Conservation (phyloP, 2,329 filamentous ascomycete genomes). For the Lecanicillium sp. region DNA sequence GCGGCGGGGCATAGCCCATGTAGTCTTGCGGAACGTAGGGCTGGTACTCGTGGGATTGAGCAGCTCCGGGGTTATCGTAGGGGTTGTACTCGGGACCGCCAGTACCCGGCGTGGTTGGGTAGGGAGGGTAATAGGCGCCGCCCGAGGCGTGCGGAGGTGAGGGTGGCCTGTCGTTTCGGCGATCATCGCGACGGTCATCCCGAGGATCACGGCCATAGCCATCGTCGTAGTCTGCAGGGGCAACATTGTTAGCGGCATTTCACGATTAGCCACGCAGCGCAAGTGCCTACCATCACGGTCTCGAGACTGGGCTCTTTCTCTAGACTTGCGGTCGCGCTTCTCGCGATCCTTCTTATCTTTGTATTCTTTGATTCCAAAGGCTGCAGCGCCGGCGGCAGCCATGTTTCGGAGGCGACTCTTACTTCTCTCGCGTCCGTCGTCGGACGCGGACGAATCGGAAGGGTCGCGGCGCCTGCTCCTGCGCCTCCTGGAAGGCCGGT, state of each 20-base stretch:
- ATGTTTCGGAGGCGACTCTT: conserved; percentile 49
- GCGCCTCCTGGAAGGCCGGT: conserved; percentile 17
- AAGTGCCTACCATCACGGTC: conserved; percentile 24
- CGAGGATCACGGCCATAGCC: conserved; percentile 36
- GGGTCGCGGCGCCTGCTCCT: conserved; percentile 33
- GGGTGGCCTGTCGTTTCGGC: conserved; percentile 32
- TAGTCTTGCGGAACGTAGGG: conserved; percentile 40
- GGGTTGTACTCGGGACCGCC: conserved; percentile 27
- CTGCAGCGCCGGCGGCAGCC: conserved; percentile 54
- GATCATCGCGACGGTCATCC: conserved; percentile 30
- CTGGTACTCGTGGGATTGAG: conserved; percentile 31
- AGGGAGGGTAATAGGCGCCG: conserved; percentile 43
- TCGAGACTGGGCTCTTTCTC: conserved; percentile 17
- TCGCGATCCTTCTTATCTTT: conserved; percentile 43
- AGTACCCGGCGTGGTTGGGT: conserved; percentile 27
- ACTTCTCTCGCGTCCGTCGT: conserved; percentile 42
- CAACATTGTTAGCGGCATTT: conserved; percentile 14
- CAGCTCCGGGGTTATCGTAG: conserved; percentile 29
- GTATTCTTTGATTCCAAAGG: conserved; percentile 57
- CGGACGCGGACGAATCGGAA: conserved; percentile 27
- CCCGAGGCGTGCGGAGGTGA: conserved; percentile 47
- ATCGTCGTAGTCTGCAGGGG: conserved; percentile 29
- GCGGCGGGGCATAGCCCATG: conserved; percentile 34
- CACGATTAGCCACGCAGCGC: too few species aligned
- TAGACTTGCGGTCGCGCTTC: conserved; percentile 33